Evolutionary conservation across 768 basidiomycete species (phyloP).

Genomic region (Thelephora aurantiotincta): DNA sequence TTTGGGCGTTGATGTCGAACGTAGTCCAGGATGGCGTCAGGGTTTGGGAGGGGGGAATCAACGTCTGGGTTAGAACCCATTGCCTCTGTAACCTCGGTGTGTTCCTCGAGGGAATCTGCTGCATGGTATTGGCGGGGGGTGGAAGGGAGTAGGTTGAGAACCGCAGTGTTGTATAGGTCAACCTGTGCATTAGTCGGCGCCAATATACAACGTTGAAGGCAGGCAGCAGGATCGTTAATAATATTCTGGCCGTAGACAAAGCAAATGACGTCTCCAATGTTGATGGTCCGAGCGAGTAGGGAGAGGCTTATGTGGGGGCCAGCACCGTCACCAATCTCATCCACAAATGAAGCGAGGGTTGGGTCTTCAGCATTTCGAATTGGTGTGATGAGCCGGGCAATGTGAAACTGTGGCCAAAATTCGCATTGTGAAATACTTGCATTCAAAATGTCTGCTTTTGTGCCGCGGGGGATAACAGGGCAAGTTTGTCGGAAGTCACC

Average conservation of each 20-base stretch:
- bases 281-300: constrained; percentile 8
- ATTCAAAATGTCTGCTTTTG: constrained; percentile 13
- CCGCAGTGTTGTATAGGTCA: constrained; percentile 19
- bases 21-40: constrained; percentile 12
- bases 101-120: constrained; percentile 14
- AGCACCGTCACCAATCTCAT: constrained; percentile 23
- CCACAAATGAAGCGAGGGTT: too few species aligned
- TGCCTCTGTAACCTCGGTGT: constrained; percentile 7
- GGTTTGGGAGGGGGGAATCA: too few species aligned
- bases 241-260: constrained; percentile 16
- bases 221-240: constrained; percentile 12
- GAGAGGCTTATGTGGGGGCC: constrained; percentile 13
- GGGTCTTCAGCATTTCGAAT: too few species aligned
- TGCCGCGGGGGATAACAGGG: constrained; percentile 21
- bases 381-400: too few species aligned
- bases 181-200: constrained; percentile 23
- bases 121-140: constrained; percentile 12
- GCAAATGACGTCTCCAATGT: constrained; percentile 11
- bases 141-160: constrained; percentile 16
- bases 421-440: constrained; percentile 18
- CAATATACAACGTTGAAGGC: constrained; percentile 20
- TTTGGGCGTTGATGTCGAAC: constrained; percentile 9
- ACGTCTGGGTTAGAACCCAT: not conserved
- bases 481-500: too few species aligned
- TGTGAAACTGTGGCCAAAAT: too few species aligned